Base-by-base conservation (phyloP, 306 rosid genomes). In the Malus domestica region DNA sequence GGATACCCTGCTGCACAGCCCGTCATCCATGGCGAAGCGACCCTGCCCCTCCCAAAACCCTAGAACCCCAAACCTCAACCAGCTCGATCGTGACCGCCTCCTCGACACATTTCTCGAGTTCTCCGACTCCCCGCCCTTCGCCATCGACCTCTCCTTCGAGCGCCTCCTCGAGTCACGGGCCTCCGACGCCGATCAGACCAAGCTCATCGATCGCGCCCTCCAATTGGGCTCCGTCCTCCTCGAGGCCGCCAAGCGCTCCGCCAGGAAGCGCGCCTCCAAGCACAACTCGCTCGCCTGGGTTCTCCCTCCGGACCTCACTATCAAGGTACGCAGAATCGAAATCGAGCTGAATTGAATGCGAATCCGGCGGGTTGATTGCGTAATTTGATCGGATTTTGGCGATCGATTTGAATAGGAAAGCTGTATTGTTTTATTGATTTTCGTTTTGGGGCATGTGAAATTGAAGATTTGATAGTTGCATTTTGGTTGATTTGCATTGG, bases 291-390 rank as follows among this genome's bases (percentile, higher is more conserved):
- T 81, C 49, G 79, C 85, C 14, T 95, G 99, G 99, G 89, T 84
- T 73, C 97, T 95, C 46, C 93, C 99, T 73, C 92, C 97, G 27
- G 97, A 95, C 81, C 97, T 95, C 84, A 92, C 99, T 78, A 85
- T 92, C 85, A 92, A 92, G 81, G 99, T 93, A 60, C 27, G 63
- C 45, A 30, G 19, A 32, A 8, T 16, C 45, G n/a, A 9, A 64
- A 4, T 18, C 25, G 9, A 30, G 33, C 3, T 25, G n/a, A 62
- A 29, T 15, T 29, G 67, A 62, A 62, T 1, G n/a, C 44, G 44
- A 16, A 14, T 64, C 19, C 18, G 5, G 68, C 33, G 22, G 68
- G 19, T 20, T 32, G 16, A 25, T 61, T 51, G n/a, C 42, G 33
- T 32, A n/a, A 33, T 30, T 23, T 59, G 6, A 10, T 38, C 16